Evolutionary conservation across 2,329 filamentous ascomycete genomes (phyloP).

Genomic region (Clarireedia homoeocarpa): DNA sequence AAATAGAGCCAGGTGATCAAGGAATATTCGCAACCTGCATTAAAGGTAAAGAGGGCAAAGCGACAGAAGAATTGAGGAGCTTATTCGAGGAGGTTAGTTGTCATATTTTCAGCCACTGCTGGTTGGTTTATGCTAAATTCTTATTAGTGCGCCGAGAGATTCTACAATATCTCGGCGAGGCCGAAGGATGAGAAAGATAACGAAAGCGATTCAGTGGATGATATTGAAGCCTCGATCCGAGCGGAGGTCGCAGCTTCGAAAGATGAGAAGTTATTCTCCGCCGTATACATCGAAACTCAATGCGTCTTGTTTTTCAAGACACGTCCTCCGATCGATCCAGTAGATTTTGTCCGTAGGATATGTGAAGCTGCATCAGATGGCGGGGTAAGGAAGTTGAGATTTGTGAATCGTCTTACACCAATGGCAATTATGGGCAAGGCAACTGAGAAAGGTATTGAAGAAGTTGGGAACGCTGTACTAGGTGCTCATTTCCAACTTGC

Average conservation of each 20-base stretch:
- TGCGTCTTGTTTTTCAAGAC: slow-evolving; percentile 58
- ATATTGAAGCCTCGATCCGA: slow-evolving; percentile 66
- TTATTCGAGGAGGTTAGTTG: slow-evolving; percentile 57
- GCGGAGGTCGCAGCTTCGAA: slow-evolving; percentile 55
- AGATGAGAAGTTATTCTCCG: slow-evolving; percentile 39
- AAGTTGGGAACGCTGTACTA: slow-evolving; percentile 56
- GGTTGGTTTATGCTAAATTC: background rate
- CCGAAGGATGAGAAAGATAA: slow-evolving; percentile 31
- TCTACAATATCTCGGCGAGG: slow-evolving; percentile 38
- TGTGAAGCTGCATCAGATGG: slow-evolving; percentile 45
- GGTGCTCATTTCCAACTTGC: slow-evolving; percentile 50
- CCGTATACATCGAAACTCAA: slow-evolving; percentile 48
- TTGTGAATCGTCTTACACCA: slow-evolving; percentile 54
- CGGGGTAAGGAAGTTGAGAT: slow-evolving; percentile 42
- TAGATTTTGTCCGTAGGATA: slow-evolving; percentile 45
- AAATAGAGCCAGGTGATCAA: slow-evolving; percentile 58
- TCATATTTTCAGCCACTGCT: background rate
- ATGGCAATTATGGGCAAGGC: slow-evolving; percentile 52
- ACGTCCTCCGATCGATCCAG: slow-evolving; percentile 46
- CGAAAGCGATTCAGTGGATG: slow-evolving; percentile 39
- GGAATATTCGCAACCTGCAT: slow-evolving; percentile 76
- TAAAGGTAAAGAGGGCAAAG: slow-evolving; percentile 61
- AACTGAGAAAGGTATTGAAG: slow-evolving; percentile 58
- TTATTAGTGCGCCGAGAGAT: slow-evolving; percentile 54
- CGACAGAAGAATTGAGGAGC: slow-evolving; percentile 56